phyloP scores from a whole-genome alignment of 140 eudicot species.

The Artemisia princeps region DNA sequence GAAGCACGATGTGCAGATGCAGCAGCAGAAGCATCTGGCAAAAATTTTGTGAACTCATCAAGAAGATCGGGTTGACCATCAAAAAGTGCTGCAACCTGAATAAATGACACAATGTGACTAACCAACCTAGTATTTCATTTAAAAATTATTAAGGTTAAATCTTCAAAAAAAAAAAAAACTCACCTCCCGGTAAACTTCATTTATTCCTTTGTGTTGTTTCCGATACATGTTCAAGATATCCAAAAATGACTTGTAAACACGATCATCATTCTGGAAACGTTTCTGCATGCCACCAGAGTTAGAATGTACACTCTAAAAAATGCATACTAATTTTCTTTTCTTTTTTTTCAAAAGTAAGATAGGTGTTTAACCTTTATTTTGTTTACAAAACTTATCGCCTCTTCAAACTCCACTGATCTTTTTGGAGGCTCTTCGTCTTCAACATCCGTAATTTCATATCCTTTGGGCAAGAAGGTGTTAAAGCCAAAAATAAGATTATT shows the following conservation, averaged over 20 bases:
- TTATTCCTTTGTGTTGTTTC: constrained; percentile 50
- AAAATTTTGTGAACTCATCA: constrained; percentile 49
- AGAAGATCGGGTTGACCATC: constrained; percentile 52
- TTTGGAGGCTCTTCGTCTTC: constrained; percentile 77
- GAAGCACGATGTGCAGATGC: constrained; percentile 59
- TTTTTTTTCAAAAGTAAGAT: neutral
- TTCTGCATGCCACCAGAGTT: constrained; percentile 34
- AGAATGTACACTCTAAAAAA: neutral
- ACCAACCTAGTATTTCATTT: too few relatives aligned
- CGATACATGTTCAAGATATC: constrained; percentile 68
- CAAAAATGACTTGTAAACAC: constrained; percentile 56
- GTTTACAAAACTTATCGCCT: constrained; percentile 61
- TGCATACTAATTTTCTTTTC: constrained; percentile 21
- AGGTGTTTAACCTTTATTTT: constrained; percentile 53
- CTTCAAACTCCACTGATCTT: constrained; percentile 67
- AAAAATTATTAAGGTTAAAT: too few relatives aligned
- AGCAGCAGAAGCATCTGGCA: constrained; percentile 56
- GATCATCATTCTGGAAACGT: constrained; percentile 60
- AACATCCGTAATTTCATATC: constrained; percentile 79
- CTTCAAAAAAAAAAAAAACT: too few relatives aligned
- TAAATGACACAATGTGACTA: neutral
- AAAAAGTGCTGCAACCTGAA: constrained; percentile 67
- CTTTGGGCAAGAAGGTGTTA: constrained; percentile 87
- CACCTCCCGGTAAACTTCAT: constrained; percentile 35
- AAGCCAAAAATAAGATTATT: constrained; percentile 71